Base-by-base conservation (phyloP, 2,329 filamentous ascomycete species). In the Hirsutella thompsonii region DNA sequence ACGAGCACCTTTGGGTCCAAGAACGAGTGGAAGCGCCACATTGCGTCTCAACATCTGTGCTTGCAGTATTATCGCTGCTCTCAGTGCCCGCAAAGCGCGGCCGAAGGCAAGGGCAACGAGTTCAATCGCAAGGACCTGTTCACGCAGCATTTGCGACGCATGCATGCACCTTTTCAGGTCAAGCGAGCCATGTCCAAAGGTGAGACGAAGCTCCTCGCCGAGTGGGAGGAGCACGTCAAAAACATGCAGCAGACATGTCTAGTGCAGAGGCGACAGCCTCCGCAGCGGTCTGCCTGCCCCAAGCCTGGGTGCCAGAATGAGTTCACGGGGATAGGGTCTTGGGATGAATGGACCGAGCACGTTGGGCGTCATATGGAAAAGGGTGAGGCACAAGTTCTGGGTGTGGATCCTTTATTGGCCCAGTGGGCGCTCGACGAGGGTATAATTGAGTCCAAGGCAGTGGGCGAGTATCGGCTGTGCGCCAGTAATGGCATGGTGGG, bases 121-220 rank as follows among this genome's bases (percentile, higher is more conserved):
- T 95, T 95, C 62, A 95, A 95, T 59, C 81, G 90, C 52, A 95
- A 94, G 58, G 90, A 96, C 55, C 74, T 98, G 11, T 98, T 95
- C 59, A 90, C 86, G 0, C 90, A 96, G 56, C 90, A 98, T 53
- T 72, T 94, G 13, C 82, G 89, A 13, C 84, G 90, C 37, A 96
- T 96, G 90, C 92, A 98, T 53, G 79, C 82, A 0, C 79, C 81
- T 0, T 76, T 76, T 34, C 70, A 77, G 53, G 79, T 76, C 53
- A 72, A 76, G 53, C 70, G 75, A 52, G 60, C 72, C 9, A 60
- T 72, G 16, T 63, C 67, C 20, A 77, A 79, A 51, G 68, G 68
- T 1, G 76, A 80, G 49, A 71, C 63, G 52, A 76, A 73, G 50
- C 57, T 78, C 5, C 73, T 79, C 50, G 54, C 66, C 1, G 76